These are phyloP conservation scores for Bromus sterilis DNA, from an alignment of 176 grass and related monocot genomes.

Conservation along the genomic window DNA sequence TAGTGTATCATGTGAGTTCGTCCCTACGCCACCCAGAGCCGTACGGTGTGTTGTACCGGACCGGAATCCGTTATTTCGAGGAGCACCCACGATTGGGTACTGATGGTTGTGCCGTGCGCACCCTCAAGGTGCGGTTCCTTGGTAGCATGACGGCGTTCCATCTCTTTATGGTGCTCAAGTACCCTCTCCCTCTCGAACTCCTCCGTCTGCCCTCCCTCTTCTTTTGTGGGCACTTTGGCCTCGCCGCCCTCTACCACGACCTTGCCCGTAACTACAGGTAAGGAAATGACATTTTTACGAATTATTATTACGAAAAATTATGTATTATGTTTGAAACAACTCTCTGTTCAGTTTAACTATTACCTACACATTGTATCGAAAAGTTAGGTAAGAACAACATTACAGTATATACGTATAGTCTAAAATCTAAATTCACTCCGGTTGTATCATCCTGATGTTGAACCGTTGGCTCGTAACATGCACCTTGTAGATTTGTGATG, in stretches of 20 bases:
- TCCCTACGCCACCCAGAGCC: constrained; percentile 45
- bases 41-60: constrained; percentile 37
- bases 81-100: constrained; percentile 43
- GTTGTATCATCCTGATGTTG: no score
- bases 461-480: no score
- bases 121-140: constrained; percentile 36
- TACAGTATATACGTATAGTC: no score
- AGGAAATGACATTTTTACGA: no score
- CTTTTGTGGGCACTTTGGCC: neutral
- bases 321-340: no score
- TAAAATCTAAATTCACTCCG: no score
- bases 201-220: constrained; percentile 19
- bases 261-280: constrained; percentile 29
- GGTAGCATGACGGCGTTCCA: constrained; percentile 29
- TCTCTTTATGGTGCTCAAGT: constrained; percentile 42
- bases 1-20: constrained; percentile 51
- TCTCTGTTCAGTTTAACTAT: no score
- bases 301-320: no score
- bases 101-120: constrained; percentile 20
- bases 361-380: no score
- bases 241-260: constrained; percentile 6
- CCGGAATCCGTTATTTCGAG: constrained; percentile 38
- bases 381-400: no score
- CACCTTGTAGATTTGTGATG: constrained; percentile 27
- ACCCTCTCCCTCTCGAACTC: constrained; percentile 51